Base-by-base conservation (phyloP, 495 filamentous ascomycete genomes). In the Physcia stellaris region DNA sequence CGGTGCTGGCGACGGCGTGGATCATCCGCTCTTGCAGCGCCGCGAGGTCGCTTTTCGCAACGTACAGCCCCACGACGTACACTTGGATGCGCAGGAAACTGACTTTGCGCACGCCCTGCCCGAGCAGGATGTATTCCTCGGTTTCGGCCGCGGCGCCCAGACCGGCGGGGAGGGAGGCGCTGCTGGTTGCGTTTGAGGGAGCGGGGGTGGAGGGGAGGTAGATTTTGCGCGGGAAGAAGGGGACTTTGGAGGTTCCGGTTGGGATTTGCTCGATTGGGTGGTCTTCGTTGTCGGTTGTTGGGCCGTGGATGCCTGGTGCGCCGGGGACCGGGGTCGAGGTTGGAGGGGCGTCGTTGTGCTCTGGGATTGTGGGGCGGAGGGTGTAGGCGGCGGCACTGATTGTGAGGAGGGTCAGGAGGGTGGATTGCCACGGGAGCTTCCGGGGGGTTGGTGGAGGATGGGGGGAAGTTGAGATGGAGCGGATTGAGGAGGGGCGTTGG, bases 51-150 rank as follows among this genome's bases (percentile, higher is more conserved):
- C 73, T 57, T 3, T 77, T 86, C 16, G 82, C 81, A 19, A 94
- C 67, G 59, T 98, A 98, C 45, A 90, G 62, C 5, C 90, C 90
- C 0, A 93, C 81, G 12, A 94, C 81, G 63, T 98, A 98, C 39
- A 98, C 90, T 54, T 93, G 77, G 19, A 98, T 82, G n/a, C 72
- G 61, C 29, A 98, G 55, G 53, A 95, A 93, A 26, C 78, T 86
- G 15, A 98, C 90, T 6, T 80, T 88, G 37, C 90, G 74, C 35
- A 88, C 72, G 6, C 90, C 90, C 27, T 94, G 64, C 0, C 90
- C 90, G 4, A 95, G 66, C 0, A 95, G 70, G 20, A 83, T 83
- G 56, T 94, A 95, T 45, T 92, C 83, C 20, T 76, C 68, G 17
- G 63, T 60, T 21, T 46, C 51, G 9, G 56, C 60, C 4, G 60